Conservation (phyloP, 805 yeast genomes). For the Saccharomyces kudriavzevii region DNA sequence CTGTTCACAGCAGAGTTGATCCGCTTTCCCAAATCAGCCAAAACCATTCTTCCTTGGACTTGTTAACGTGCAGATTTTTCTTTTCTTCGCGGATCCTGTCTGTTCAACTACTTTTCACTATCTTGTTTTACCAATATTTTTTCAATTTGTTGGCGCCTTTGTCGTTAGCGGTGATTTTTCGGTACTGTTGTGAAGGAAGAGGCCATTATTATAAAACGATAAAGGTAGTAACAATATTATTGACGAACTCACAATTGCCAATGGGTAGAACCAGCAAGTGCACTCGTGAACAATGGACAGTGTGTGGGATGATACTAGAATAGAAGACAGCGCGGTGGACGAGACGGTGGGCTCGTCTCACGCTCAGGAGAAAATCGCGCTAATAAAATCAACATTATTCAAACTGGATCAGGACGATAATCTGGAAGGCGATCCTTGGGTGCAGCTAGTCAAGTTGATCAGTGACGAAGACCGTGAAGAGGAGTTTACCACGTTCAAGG, state of each 20-base stretch:
- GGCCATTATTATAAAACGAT: neutral
- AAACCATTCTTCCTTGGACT: conserved; percentile 45
- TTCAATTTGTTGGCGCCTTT: neutral
- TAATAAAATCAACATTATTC: conserved; percentile 8
- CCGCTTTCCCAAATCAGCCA: conserved; percentile 71
- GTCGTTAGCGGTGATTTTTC: neutral
- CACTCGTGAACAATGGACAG: conserved; percentile 7
- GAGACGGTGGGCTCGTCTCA: conserved; percentile 1
- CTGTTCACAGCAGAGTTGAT: conserved; percentile 66
- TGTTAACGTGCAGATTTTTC: neutral
- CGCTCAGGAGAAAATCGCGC: conserved; percentile 4
- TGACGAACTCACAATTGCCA: neutral
- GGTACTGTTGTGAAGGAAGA: neutral
- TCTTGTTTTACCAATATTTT: neutral
- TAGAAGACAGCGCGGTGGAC: neutral
- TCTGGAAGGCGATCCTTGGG: conserved; percentile 14
- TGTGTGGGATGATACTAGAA: conserved; percentile 9
- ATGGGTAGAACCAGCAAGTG: neutral
- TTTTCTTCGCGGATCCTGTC: neutral
- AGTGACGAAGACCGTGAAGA: conserved; percentile 17
- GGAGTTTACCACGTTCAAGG: conserved; percentile 16
- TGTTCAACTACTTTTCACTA: neutral
- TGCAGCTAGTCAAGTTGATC: conserved; percentile 16
- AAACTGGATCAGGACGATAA: conserved; percentile 2
- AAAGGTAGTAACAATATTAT: neutral